These are phyloP conservation scores for Diaporthe sp. DNA, from an alignment of 2,329 filamentous ascomycete genomes.

Conservation along the genomic window DNA sequence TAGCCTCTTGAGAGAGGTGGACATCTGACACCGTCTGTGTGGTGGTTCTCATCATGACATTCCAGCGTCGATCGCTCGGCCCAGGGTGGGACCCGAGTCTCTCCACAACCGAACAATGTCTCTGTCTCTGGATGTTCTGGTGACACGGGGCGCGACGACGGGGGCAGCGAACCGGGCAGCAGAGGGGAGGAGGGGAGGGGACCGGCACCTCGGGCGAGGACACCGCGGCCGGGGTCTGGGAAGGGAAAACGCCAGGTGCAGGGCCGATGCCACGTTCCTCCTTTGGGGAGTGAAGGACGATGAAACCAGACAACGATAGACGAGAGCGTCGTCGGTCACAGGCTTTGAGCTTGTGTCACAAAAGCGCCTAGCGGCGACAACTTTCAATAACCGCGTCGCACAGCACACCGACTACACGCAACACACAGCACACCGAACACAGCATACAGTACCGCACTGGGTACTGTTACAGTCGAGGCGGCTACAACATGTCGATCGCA, in stretches of 20 bases:
- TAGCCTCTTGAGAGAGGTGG: not conserved
- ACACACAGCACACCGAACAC: not conserved
- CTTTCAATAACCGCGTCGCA: not conserved
- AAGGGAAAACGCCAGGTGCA: not conserved
- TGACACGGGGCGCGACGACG: slow-evolving; percentile 13
- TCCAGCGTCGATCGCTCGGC: slow-evolving; percentile 19
- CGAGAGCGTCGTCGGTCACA: slow-evolving; percentile 17
- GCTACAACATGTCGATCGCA: slow-evolving; percentile 30
- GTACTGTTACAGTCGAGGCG: slow-evolving; percentile 9
- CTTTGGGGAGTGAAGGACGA: not conserved
- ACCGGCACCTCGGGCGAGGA: slow-evolving; percentile 21
- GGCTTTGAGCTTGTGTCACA: slow-evolving; percentile 29
- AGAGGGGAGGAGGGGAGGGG: not conserved
- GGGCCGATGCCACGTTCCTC: slow-evolving; percentile 19
- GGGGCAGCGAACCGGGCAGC: slow-evolving; percentile 7
- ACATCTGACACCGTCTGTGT: slow-evolving; percentile 4
- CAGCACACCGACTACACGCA: not conserved
- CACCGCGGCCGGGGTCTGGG: not conserved
- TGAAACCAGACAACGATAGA: slow-evolving; percentile 32
- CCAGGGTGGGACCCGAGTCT: slow-evolving; percentile 18
- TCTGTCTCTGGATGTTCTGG: slow-evolving; percentile 1
- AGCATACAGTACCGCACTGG: not conserved
- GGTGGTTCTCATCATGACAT: slow-evolving; percentile 8
- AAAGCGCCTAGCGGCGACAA: not conserved
- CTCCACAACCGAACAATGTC: slow-evolving; percentile 21